Evolutionary conservation across 2,329 filamentous ascomycete genomes (phyloP).

Genomic region (Aspergillus unguis): DNA sequence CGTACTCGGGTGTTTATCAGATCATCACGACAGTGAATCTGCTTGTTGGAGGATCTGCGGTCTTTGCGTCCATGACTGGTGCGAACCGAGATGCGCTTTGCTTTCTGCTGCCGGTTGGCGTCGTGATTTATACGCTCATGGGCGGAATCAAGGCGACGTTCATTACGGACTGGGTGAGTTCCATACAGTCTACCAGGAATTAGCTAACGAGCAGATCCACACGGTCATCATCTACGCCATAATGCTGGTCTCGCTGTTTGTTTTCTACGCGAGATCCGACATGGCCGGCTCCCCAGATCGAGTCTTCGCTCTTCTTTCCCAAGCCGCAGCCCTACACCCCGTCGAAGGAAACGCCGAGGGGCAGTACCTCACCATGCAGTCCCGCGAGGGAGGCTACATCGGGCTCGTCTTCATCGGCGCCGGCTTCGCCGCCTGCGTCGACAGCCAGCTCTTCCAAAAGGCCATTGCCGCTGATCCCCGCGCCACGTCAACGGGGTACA

Average conservation of each 20-base stretch:
- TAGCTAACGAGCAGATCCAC: neutral
- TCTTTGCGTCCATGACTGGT: neutral
- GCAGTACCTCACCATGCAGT: slow-evolving; percentile 18
- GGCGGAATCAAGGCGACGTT: slow-evolving; percentile 7
- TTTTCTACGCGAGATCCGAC: slow-evolving; percentile 1
- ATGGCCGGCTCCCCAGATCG: slow-evolving; percentile 19
- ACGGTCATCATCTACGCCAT: slow-evolving; percentile 2
- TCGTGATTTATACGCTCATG: slow-evolving; percentile 2
- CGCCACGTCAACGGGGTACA: slow-evolving; percentile 20
- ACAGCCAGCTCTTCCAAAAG: slow-evolving; percentile 21
- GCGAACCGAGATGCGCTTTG: neutral
- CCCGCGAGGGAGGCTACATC: slow-evolving; percentile 21
- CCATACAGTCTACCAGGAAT: no score
- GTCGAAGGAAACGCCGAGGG: slow-evolving; percentile 27
- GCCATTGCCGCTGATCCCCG: slow-evolving; percentile 25
- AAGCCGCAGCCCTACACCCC: slow-evolving; percentile 18
- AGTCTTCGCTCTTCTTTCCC: slow-evolving; percentile 25
- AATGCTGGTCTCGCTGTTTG: slow-evolving; percentile 2
- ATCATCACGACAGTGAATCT: neutral
- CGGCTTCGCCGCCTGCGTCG: neutral
- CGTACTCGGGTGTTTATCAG: neutral
- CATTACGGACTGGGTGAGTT: neutral
- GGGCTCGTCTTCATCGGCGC: slow-evolving; percentile 11
- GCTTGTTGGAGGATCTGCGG: neutral
- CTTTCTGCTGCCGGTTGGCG: slow-evolving; percentile 1